A percentile compares a stretch with the other conserved stretches of the same genome.
Evolutionary conservation across 176 grass and related monocot genomes (phyloP).

Genomic region (Puya raimondii): DNA sequence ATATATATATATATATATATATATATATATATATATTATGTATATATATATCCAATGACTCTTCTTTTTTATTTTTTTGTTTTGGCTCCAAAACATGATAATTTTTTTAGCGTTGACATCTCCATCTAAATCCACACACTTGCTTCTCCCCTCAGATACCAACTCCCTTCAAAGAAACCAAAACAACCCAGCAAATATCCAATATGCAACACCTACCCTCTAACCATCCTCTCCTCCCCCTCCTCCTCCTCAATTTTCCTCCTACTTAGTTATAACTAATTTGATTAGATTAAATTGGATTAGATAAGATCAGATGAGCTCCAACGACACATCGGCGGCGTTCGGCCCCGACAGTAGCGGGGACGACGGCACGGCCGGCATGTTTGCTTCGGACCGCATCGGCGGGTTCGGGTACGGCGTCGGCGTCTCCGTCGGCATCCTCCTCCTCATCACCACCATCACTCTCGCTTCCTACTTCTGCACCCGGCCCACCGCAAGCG

Average conservation of each 20-base stretch:
- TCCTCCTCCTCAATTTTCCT: background rate
- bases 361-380: slow-evolving; percentile 19
- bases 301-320: background rate
- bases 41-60: background rate
- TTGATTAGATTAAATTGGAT: too few relatives aligned
- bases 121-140: too few relatives aligned
- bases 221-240: background rate
- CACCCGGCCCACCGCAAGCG: slow-evolving; percentile 22
- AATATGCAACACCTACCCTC: background rate
- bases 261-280: background rate
- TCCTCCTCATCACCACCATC: slow-evolving; percentile 54
- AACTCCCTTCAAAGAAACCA: slow-evolving; percentile 10
- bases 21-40: too few relatives aligned
- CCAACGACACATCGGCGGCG: background rate
- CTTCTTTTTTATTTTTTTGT: too few relatives aligned
- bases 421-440: slow-evolving; percentile 58
- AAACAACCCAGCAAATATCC: background rate
- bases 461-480: slow-evolving; percentile 63
- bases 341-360: background rate
- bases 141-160: background rate
- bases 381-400: slow-evolving; percentile 36
- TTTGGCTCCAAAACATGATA: background rate
- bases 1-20: too few relatives aligned
- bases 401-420: slow-evolving; percentile 55
- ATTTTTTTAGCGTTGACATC: background rate